phyloP scores from a whole-genome alignment of 2,329 filamentous ascomycete genomes.

The Alternaria hordeiaustralica region DNA sequence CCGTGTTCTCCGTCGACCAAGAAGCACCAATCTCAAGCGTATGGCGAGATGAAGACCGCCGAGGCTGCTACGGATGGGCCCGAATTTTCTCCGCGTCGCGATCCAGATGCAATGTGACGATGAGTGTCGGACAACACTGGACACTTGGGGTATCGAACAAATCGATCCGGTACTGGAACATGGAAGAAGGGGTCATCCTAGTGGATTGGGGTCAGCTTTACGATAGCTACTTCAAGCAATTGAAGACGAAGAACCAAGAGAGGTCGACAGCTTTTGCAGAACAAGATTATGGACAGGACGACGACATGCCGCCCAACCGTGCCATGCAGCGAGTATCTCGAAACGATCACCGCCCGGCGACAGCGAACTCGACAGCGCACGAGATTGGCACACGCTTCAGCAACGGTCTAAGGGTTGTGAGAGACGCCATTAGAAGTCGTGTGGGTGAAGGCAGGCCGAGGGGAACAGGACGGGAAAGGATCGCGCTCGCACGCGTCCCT shows the following conservation, averaged over 20 bases:
- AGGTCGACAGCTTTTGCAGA: background rate
- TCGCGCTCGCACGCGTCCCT: background rate
- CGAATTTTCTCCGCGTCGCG: background rate
- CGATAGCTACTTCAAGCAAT: slow-evolving; percentile 7
- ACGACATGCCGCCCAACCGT: background rate
- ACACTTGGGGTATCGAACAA: slow-evolving; percentile 9
- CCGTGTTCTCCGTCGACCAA: slow-evolving; percentile 15
- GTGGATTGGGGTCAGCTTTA: slow-evolving; percentile 15
- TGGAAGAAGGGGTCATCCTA: slow-evolving; percentile 6
- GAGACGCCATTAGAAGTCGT: background rate
- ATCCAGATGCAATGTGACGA: slow-evolving; percentile 4
- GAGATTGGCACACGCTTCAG: background rate
- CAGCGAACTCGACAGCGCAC: background rate
- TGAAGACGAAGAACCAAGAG: slow-evolving; percentile 1
- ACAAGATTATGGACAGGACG: background rate
- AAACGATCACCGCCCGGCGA: background rate
- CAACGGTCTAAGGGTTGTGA: background rate
- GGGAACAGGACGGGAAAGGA: background rate
- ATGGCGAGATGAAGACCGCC: slow-evolving; percentile 1
- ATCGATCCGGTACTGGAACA: slow-evolving; percentile 12
- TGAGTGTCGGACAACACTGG: slow-evolving; percentile 10
- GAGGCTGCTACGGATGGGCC: background rate
- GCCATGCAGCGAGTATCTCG: background rate
- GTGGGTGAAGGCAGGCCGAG: background rate
- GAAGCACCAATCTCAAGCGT: slow-evolving; percentile 1